Percentiles rank a stretch among this genome's conserved stretches.
Evolutionary conservation across 345 rosid genomes (phyloP).

Genomic region (Eucalyptus regnans): DNA sequence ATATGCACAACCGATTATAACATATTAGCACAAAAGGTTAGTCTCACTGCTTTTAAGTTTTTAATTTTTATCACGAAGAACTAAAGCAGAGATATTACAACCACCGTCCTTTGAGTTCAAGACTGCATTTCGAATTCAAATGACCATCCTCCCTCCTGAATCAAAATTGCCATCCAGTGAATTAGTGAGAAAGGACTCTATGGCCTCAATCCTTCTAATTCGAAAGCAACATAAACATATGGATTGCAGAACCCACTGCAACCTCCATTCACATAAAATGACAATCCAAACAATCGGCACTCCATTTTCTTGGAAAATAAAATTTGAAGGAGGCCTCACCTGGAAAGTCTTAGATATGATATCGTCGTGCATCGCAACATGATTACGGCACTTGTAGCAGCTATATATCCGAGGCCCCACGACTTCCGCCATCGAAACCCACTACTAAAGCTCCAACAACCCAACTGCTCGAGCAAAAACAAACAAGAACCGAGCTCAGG

Average conservation of each 20-base stretch:
- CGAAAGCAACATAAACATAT: not conserved
- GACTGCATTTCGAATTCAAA: not conserved
- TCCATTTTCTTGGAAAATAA: not conserved
- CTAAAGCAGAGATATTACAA: not conserved
- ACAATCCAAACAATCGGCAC: not conserved
- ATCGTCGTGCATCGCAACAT: conserved; percentile 82
- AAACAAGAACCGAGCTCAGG: not conserved
- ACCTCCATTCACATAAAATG: not conserved
- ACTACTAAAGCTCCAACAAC: not conserved
- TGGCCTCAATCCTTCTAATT: not conserved
- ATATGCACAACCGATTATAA: not conserved
- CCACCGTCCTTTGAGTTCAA: not conserved
- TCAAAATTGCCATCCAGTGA: not conserved
- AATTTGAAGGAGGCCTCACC: conserved; percentile 23
- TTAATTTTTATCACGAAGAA: not conserved
- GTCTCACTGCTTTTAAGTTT: not conserved
- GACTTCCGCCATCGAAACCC: conserved; percentile 43
- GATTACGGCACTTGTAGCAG: conserved; percentile 80
- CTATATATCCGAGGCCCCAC: conserved; percentile 76
- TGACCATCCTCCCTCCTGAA: not conserved
- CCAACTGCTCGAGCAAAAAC: not conserved
- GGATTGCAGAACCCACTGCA: not conserved
- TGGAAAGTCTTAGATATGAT: conserved; percentile 90
- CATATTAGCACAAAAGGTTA: not conserved
- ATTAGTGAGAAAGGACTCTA: not conserved